These are phyloP conservation scores for Fomitopsis serialis DNA, from an alignment of 768 basidiomycete genomes.

Conservation along the genomic window DNA sequence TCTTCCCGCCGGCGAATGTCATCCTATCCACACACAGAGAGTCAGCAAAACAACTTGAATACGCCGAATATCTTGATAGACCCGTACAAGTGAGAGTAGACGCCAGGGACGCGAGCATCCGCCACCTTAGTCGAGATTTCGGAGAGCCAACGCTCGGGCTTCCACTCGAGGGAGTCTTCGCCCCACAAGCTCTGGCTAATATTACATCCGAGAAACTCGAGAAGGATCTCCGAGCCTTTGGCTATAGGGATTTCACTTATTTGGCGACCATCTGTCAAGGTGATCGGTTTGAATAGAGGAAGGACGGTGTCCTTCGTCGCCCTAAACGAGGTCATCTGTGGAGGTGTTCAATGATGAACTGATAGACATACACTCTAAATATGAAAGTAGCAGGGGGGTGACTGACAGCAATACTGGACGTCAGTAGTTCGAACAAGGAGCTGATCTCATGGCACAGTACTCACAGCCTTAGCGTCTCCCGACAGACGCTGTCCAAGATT, in stretches of 20 bases:
- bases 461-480: conserved; percentile 9
- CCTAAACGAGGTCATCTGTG: conserved; percentile 10
- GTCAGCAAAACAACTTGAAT: not conserved
- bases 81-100: conserved; percentile 15
- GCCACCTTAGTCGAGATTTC: conserved; percentile 10
- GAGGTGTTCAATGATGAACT: not conserved
- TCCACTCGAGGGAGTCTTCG: conserved; percentile 30
- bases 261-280: conserved; percentile 32
- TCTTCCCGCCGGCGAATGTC: conserved; percentile 22
- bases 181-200: conserved; percentile 30
- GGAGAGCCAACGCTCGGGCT: conserved; percentile 16
- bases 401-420: not conserved
- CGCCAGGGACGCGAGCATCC: conserved; percentile 13
- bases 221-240: conserved; percentile 37
- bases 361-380: conserved; percentile 20
- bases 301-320: conserved; percentile 51
- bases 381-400: not conserved
- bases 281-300: conserved; percentile 46
- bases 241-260: conserved; percentile 37
- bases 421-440: too few species aligned
- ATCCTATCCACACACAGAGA: conserved; percentile 10
- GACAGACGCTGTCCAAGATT: conserved; percentile 5
- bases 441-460: too few species aligned
- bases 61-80: not conserved
- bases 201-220: conserved; percentile 40